Evolutionary conservation across 2,329 filamentous ascomycete species (phyloP).

Genomic region (Ceratocystis colombiana): DNA sequence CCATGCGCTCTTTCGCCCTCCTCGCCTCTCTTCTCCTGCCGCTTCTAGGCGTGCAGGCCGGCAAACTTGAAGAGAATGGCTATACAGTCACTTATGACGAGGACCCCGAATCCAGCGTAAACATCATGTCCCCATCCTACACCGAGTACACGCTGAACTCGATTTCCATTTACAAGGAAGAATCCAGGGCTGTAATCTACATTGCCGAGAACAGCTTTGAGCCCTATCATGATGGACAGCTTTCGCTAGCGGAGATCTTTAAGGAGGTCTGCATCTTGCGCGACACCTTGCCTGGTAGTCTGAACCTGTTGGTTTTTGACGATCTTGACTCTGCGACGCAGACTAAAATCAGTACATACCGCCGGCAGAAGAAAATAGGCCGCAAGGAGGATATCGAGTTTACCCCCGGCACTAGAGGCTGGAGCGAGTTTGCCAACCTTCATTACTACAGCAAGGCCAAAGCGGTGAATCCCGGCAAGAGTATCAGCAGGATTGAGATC

Average conservation of each 20-base stretch:
- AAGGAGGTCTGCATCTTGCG: neutral
- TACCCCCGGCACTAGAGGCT: neutral
- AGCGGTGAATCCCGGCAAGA: neutral
- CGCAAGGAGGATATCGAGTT: neutral
- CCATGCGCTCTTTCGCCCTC: neutral
- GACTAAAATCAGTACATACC: neutral
- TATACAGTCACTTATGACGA: neutral
- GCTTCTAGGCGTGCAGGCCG: neutral
- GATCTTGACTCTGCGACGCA: neutral
- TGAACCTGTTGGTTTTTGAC: neutral
- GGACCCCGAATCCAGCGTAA: neutral
- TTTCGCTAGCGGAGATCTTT: neutral
- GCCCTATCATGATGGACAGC: neutral
- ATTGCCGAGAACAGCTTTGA: neutral
- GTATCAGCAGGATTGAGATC: neutral
- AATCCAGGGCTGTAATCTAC: neutral
- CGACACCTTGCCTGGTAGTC: fast-evolving
- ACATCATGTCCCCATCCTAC: neutral
- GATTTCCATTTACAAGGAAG: neutral
- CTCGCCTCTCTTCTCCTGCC: neutral
- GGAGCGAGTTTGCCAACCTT: neutral
- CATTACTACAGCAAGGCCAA: neutral
- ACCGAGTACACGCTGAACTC: neutral
- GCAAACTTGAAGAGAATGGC: neutral
- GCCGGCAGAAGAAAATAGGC: neutral